These are phyloP conservation scores for Saxispiralis lemnorum DNA, from an alignment of 495 filamentous ascomycete species.

Conservation along the genomic window DNA sequence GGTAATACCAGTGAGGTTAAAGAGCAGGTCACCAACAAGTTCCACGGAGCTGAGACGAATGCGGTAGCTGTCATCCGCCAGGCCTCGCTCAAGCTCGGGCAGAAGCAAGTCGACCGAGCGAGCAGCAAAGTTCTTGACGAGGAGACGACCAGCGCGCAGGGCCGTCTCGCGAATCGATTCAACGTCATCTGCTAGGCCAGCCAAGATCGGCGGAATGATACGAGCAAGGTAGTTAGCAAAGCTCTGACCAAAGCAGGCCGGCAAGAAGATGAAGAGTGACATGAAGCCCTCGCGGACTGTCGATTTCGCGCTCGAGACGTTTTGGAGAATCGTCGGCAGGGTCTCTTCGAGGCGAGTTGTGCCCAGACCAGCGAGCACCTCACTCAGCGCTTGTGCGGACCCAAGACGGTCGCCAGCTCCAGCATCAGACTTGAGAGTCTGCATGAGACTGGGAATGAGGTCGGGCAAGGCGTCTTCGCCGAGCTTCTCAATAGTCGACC, in stretches of 20 bases:
- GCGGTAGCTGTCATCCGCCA: slow-evolving; percentile 88
- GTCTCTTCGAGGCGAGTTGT: slow-evolving; percentile 88
- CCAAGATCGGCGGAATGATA: slow-evolving; percentile 89
- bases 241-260: slow-evolving; percentile 96
- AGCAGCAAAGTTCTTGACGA: slow-evolving; percentile 95
- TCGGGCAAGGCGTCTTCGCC: slow-evolving; percentile 93
- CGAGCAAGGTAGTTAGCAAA: slow-evolving; percentile 89
- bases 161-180: slow-evolving; percentile 91
- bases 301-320: slow-evolving; percentile 78
- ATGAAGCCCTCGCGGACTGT: slow-evolving; percentile 94
- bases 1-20: slow-evolving; percentile 91
- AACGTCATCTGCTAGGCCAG: slow-evolving; percentile 85
- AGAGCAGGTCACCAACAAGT: slow-evolving; percentile 86
- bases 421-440: slow-evolving; percentile 89
- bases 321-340: slow-evolving; percentile 87
- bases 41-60: slow-evolving; percentile 96
- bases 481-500: slow-evolving; percentile 88
- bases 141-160: slow-evolving; percentile 72
- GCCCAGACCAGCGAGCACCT: slow-evolving; percentile 87
- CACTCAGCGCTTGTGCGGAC: slow-evolving; percentile 89
- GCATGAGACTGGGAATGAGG: slow-evolving; percentile 92
- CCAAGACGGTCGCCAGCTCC: slow-evolving; percentile 88
- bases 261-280: slow-evolving; percentile 97
- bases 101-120: slow-evolving; percentile 84
- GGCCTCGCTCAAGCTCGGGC: slow-evolving; percentile 83